phyloP scores from a whole-genome alignment of 2,329 filamentous ascomycete genomes.

The Dryadomyces quercus-mongolicae region DNA sequence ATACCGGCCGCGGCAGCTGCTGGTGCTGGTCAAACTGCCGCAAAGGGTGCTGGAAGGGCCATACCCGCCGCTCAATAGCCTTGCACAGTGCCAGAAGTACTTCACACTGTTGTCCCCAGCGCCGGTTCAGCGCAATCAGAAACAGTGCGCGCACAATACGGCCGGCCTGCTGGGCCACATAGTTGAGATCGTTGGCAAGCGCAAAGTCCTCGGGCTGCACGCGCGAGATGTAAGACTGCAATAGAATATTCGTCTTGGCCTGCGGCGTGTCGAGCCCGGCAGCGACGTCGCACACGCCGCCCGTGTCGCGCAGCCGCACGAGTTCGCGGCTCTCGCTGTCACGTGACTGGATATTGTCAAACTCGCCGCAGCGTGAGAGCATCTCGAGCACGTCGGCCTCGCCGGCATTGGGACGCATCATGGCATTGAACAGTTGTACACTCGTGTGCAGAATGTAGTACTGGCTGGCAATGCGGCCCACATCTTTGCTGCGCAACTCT shows the following conservation, averaged over 20 bases:
- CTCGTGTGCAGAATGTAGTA: constrained; percentile 91
- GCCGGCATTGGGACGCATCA: constrained; percentile 77
- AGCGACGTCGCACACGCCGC: constrained; percentile 67
- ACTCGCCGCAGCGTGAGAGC: constrained; percentile 96
- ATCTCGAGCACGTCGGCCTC: constrained; percentile 91
- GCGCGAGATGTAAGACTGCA: constrained; percentile 88
- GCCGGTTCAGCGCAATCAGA: constrained; percentile 90
- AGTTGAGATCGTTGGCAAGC: constrained; percentile 79
- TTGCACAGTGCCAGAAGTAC: constrained; percentile 88
- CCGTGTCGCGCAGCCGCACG: constrained; percentile 56
- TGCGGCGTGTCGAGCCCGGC: constrained; percentile 61
- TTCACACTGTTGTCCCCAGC: constrained; percentile 92
- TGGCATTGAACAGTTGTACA: constrained; percentile 89
- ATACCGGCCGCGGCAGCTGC: constrained; percentile 59
- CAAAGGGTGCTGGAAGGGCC: constrained; percentile 89
- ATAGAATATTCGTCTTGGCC: constrained; percentile 87
- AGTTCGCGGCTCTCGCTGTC: constrained; percentile 87
- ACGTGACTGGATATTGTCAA: constrained; percentile 89
- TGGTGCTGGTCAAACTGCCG: constrained; percentile 65
- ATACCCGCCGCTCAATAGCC: constrained; percentile 91
- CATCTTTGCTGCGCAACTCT: constrained; percentile 85
- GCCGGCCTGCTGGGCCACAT: constrained; percentile 89
- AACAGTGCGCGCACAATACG: constrained; percentile 91
- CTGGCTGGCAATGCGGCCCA: constrained; percentile 92
- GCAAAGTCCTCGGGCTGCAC: constrained; percentile 88